A percentile compares a stretch with the other conserved stretches of the same genome.
These are phyloP conservation scores for Citropsis articulata DNA, from an alignment of 345 rosid genomes.

Conservation along the genomic window DNA sequence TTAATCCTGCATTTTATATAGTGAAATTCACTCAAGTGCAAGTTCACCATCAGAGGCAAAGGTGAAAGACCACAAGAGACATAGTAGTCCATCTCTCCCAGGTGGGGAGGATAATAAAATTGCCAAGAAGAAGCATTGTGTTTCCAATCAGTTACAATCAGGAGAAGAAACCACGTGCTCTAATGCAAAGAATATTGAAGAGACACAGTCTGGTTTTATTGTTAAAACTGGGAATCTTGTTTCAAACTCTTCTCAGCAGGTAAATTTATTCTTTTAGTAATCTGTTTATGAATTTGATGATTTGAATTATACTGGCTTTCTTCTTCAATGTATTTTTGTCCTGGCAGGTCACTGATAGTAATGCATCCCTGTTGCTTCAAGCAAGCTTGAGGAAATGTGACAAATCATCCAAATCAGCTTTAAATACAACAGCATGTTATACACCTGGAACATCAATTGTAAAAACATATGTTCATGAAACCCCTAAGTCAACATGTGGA, in stretches of 20 bases:
- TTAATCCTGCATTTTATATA: constrained; percentile 30
- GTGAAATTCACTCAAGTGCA: constrained; percentile 58
- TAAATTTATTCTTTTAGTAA: constrained; percentile 22
- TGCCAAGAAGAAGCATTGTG: constrained; percentile 50
- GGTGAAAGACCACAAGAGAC: constrained; percentile 51
- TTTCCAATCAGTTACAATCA: constrained; percentile 25
- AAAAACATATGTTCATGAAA: constrained; percentile 39
- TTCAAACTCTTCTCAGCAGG: constrained; percentile 37
- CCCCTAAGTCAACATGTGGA: constrained; percentile 76
- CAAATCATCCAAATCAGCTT: constrained; percentile 34
- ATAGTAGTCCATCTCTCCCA: constrained; percentile 38
- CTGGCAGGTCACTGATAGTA: constrained; percentile 34
- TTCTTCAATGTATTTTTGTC: background rate
- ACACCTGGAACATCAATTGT: constrained; percentile 63
- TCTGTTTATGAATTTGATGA: constrained; percentile 8
- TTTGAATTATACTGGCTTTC: constrained; percentile 12
- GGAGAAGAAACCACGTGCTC: constrained; percentile 26
- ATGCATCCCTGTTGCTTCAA: constrained; percentile 32
- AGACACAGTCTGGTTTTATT: constrained; percentile 27
- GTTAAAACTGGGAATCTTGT: constrained; percentile 30
- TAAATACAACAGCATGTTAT: constrained; percentile 35
- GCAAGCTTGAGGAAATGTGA: constrained; percentile 64
- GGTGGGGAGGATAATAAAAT: constrained; percentile 36
- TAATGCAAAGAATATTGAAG: constrained; percentile 40
- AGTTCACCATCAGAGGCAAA: constrained; percentile 41